phyloP scores from a whole-genome alignment of 352 stramenopile genomes.

The Pythium chondricola region DNA sequence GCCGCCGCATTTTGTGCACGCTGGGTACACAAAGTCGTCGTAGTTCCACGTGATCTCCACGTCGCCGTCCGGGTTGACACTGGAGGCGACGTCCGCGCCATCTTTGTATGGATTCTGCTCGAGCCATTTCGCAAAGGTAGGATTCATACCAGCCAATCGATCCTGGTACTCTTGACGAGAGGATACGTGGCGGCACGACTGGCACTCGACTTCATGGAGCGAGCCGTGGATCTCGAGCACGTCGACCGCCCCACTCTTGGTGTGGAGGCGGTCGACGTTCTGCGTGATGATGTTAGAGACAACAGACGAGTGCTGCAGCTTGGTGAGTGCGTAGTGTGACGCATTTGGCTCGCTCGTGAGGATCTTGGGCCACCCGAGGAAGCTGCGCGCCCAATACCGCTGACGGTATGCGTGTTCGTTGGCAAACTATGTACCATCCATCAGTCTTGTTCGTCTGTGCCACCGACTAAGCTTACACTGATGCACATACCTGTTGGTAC shows the following conservation, averaged over 20 bases:
- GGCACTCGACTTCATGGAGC: conserved; percentile 84
- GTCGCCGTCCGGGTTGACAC: conserved; percentile 92
- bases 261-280: conserved; percentile 97
- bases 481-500: conserved; percentile 90
- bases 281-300: conserved; percentile 90
- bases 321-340: conserved; percentile 86
- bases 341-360: conserved; percentile 72
- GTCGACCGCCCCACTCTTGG: conserved; percentile 78
- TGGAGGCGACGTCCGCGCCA: conserved; percentile 62
- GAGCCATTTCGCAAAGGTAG: conserved; percentile 38
- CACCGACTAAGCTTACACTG: background rate
- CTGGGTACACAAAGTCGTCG: conserved; percentile 73
- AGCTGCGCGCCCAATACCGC: conserved; percentile 92
- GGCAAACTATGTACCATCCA: conserved; percentile 34
- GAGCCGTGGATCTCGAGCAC: conserved; percentile 95
- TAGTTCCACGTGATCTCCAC: conserved; percentile 85
- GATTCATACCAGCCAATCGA: conserved; percentile 78
- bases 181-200: conserved; percentile 58
- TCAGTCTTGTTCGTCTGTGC: background rate
- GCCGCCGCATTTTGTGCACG: conserved; percentile 68
- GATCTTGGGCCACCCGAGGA: conserved; percentile 87
- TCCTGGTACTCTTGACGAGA: conserved; percentile 86
- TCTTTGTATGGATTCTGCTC: conserved; percentile 24
- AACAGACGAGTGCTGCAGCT: conserved; percentile 45
- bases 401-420: conserved; percentile 68